A percentile compares a stretch with the other conserved stretches of the same genome.
Conservation (phyloP, 140 eudicot species). For the Anethum foeniculum region DNA sequence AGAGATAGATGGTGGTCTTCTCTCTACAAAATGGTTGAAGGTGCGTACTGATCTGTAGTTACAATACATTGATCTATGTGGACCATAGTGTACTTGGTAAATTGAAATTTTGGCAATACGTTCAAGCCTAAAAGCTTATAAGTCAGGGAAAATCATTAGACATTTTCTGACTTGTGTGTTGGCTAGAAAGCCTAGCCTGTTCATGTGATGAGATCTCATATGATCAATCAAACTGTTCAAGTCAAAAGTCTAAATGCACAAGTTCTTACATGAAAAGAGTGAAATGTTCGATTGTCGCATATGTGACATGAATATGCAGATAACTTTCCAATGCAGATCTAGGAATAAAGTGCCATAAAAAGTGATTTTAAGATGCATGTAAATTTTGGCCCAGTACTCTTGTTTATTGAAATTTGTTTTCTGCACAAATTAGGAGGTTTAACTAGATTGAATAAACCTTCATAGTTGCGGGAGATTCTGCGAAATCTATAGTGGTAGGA, state of each 20-base stretch:
- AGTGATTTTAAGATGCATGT: not conserved
- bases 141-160: not conserved
- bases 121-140: not conserved
- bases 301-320: not conserved
- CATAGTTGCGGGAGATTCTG: not conserved
- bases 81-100: not conserved
- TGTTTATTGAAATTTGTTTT: not conserved
- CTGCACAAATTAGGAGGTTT: not conserved
- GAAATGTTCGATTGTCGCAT: not conserved
- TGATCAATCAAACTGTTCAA: not conserved
- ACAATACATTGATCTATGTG: not conserved
- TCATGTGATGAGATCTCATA: not conserved
- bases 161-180: not conserved
- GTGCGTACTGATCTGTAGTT: constrained; percentile 22
- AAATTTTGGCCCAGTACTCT: not conserved
- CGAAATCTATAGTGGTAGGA: not conserved
- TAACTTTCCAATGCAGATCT: not conserved
- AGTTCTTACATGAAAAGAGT: not conserved
- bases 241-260: not conserved
- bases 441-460: not conserved
- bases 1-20: constrained; percentile 93
- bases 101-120: not conserved
- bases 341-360: not conserved
- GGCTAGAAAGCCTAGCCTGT: not conserved
- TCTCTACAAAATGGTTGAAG: constrained; percentile 79